These are phyloP conservation scores for Xylaria polymorpha DNA, from an alignment of 2,329 filamentous ascomycete species.

Conservation along the genomic window DNA sequence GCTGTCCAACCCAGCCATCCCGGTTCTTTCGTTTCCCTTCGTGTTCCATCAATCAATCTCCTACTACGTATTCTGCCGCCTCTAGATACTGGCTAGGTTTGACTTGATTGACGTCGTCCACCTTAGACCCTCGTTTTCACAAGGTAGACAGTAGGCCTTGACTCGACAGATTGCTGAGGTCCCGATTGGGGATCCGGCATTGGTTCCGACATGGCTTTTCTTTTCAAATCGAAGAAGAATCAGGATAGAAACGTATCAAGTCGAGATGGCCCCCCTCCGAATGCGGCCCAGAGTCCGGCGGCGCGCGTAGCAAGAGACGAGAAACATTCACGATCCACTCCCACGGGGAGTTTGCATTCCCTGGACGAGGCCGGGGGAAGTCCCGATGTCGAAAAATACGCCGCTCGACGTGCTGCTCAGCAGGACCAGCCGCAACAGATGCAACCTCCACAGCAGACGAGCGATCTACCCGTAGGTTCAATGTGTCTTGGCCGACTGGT, in stretches of 20 bases:
- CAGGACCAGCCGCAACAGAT: constrained; percentile 58
- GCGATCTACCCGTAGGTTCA: constrained; percentile 55
- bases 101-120: constrained; percentile 2
- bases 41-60: constrained; percentile 25
- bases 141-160: constrained; percentile 36
- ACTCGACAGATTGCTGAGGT: constrained; percentile 46
- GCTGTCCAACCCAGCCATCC: constrained; percentile 47
- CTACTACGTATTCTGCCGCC: constrained; percentile 13
- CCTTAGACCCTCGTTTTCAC: constrained; percentile 11
- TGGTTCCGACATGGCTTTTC: constrained; percentile 75
- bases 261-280: constrained; percentile 64
- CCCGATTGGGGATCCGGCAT: constrained; percentile 49
- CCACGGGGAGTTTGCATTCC: constrained; percentile 82
- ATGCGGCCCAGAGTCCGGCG: constrained; percentile 62
- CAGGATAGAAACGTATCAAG: constrained; percentile 70
- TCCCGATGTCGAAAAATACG: constrained; percentile 70
- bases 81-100: neutral
- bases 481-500: constrained; percentile 4
- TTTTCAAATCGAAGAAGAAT: constrained; percentile 85
- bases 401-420: constrained; percentile 64
- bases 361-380: constrained; percentile 70
- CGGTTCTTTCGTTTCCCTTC: constrained; percentile 30
- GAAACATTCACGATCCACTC: constrained; percentile 73
- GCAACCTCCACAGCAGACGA: constrained; percentile 40
- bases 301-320: constrained; percentile 65